These are phyloP conservation scores for Cladorrhinum sp. DNA, from an alignment of 2,329 filamentous ascomycete species.

Conservation along the genomic window DNA sequence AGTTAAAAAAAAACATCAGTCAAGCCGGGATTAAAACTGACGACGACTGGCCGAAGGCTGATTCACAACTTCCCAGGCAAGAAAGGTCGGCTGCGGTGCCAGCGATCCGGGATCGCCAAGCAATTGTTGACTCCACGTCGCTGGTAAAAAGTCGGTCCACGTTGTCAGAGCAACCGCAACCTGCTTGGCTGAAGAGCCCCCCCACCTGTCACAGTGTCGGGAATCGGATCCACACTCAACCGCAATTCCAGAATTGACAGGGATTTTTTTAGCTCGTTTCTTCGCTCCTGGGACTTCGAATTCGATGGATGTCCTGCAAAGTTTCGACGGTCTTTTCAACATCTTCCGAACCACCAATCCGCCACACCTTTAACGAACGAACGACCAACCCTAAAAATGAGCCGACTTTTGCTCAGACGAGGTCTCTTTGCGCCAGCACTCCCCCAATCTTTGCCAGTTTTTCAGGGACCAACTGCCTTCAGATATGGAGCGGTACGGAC, in stretches of 20 bases:
- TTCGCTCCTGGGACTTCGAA: background rate
- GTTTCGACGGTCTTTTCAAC: background rate
- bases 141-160: conserved; percentile 11
- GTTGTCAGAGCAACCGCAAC: conserved; percentile 26
- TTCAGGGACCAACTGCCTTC: background rate
- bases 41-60: background rate
- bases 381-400: conserved; percentile 13
- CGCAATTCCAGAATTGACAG: background rate
- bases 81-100: background rate
- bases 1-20: background rate
- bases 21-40: background rate
- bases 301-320: background rate
- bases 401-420: conserved; percentile 4
- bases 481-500: background rate
- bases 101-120: conserved; percentile 11
- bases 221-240: background rate
- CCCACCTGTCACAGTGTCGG: background rate
- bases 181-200: background rate
- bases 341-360: background rate
- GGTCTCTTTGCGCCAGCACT: conserved; percentile 6
- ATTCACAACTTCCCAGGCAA: conserved; percentile 2
- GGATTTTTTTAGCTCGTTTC: background rate
- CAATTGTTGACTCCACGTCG: conserved; percentile 14
- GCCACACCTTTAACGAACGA: background rate
- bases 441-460: conserved; percentile 11